Conservation (phyloP, 2,329 filamentous ascomycete species). For the Aspergillus awamori region DNA sequence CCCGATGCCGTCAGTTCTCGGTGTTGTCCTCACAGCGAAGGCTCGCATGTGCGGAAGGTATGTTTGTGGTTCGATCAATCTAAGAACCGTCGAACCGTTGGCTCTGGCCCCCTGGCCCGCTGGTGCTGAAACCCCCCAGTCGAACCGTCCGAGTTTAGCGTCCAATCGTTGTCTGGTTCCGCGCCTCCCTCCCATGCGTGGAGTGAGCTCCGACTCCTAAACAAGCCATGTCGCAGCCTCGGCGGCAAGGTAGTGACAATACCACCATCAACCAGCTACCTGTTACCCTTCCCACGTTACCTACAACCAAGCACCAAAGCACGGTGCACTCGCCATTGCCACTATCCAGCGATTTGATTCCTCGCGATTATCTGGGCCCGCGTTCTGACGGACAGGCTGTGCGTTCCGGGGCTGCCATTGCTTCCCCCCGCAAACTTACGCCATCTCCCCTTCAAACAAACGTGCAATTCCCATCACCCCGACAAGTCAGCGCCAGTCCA, state of each 20-base stretch:
- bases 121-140: constrained; percentile 13
- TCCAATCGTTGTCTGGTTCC: constrained; percentile 17
- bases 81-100: not conserved
- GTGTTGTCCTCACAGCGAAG: not conserved
- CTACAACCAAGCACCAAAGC: constrained; percentile 15
- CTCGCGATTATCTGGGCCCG: constrained; percentile 39
- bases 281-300: constrained; percentile 6
- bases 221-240: constrained; percentile 40
- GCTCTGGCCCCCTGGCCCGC: constrained; percentile 18
- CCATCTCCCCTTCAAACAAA: constrained; percentile 37
- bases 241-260: constrained; percentile 35
- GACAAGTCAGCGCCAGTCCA: constrained; percentile 24
- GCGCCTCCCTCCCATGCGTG: constrained; percentile 17
- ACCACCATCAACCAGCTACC: constrained; percentile 21
- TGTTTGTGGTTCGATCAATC: not conserved
- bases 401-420: constrained; percentile 25
- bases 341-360: constrained; percentile 32
- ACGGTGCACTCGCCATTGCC: constrained; percentile 19
- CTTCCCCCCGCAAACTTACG: constrained; percentile 31
- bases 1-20: not conserved
- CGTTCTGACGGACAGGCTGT: constrained; percentile 31
- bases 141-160: constrained; percentile 22
- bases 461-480: constrained; percentile 25
- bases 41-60: not conserved
- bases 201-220: constrained; percentile 22